phyloP scores from a whole-genome alignment of 148 eudicot genomes.

The Camellia sinensis region DNA sequence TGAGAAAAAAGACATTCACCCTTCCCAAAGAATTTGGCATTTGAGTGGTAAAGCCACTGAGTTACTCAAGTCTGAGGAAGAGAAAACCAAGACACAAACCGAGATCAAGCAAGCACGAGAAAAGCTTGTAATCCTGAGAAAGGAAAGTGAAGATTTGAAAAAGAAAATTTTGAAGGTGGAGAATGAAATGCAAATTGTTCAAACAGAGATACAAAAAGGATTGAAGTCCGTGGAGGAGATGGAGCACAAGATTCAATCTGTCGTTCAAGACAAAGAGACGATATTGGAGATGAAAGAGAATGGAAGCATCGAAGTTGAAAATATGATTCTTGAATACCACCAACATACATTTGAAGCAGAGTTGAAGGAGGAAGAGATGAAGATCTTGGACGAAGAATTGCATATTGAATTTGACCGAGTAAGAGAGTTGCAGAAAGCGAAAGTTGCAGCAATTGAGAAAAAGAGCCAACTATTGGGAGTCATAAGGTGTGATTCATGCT shows the following conservation, averaged over 20 bases:
- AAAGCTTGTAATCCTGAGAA: slow-evolving; percentile 47
- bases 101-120: slow-evolving; percentile 56
- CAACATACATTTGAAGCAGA: slow-evolving; percentile 45
- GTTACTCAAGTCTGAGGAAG: slow-evolving; percentile 81
- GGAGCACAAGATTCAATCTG: slow-evolving; percentile 40
- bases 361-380: slow-evolving; percentile 54
- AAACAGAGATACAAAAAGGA: slow-evolving; percentile 43
- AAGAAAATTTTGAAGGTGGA: slow-evolving; percentile 38
- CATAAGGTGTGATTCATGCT: slow-evolving; percentile 22
- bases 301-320: slow-evolving; percentile 52
- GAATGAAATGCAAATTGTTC: slow-evolving; percentile 35
- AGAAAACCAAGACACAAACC: slow-evolving; percentile 67
- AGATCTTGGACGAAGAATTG: slow-evolving; percentile 61
- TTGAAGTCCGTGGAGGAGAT: slow-evolving; percentile 39
- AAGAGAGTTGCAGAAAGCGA: slow-evolving; percentile 37
- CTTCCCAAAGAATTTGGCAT: slow-evolving; percentile 46
- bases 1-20: slow-evolving; percentile 42
- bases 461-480: slow-evolving; percentile 35
- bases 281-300: slow-evolving; percentile 52
- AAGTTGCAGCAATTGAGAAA: slow-evolving; percentile 34
- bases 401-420: slow-evolving; percentile 23
- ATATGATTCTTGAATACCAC: slow-evolving; percentile 53
- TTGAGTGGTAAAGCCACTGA: slow-evolving; percentile 72
- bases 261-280: slow-evolving; percentile 48
- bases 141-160: slow-evolving; percentile 49